These are phyloP conservation scores for Rhodotorula mucilaginosa DNA, from an alignment of 1,284 basidiomycete species.

Conservation along the genomic window DNA sequence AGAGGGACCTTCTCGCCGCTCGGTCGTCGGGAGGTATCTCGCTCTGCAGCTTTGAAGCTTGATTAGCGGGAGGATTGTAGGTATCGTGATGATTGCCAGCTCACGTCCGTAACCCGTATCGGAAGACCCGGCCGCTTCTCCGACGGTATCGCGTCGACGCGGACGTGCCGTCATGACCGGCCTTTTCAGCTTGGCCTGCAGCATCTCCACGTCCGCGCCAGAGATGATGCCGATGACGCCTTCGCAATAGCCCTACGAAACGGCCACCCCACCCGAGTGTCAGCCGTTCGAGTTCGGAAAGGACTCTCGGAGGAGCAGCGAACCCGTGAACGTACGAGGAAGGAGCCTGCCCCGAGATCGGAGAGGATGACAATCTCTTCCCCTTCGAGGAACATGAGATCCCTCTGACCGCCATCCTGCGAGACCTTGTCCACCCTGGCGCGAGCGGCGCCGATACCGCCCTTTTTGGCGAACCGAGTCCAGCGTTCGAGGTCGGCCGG, in stretches of 20 bases:
- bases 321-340: slow-evolving; percentile 19
- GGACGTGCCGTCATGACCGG: slow-evolving; percentile 69
- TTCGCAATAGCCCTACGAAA: slow-evolving; percentile 73
- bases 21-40: too few species aligned
- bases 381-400: slow-evolving; percentile 84
- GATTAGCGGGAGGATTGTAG: too few species aligned
- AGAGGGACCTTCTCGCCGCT: too few species aligned
- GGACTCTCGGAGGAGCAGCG: too few species aligned
- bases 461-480: slow-evolving; percentile 74
- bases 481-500: slow-evolving; percentile 65
- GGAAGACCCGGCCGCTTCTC: too few species aligned
- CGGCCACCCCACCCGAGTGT: not conserved
- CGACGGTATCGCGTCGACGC: not conserved
- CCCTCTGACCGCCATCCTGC: slow-evolving; percentile 61
- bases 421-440: slow-evolving; percentile 73
- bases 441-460: slow-evolving; percentile 72
- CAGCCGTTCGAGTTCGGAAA: not conserved
- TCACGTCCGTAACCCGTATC: too few species aligned
- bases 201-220: slow-evolving; percentile 64
- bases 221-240: slow-evolving; percentile 82
- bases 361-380: slow-evolving; percentile 78
- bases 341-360: slow-evolving; percentile 60
- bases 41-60: too few species aligned
- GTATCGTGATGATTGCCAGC: too few species aligned
- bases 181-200: slow-evolving; percentile 70